Percentiles rank a stretch among this genome's conserved stretches.
phyloP scores from a whole-genome alignment of 441 rosid genomes.

The Francoa sonchifolia region DNA sequence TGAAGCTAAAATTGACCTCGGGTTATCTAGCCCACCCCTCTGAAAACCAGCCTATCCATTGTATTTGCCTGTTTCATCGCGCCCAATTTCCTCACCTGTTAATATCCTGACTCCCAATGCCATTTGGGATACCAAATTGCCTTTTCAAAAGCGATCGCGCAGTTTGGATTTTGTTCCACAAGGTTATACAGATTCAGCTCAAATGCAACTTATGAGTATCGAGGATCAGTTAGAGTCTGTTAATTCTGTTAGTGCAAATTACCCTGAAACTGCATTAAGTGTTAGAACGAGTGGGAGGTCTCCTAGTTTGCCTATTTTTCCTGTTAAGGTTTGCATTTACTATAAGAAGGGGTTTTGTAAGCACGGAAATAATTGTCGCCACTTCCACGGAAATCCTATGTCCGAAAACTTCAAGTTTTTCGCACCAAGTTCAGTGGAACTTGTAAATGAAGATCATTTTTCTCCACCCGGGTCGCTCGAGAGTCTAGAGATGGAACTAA shows the following conservation, averaged over 20 bases:
- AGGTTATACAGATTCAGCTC: slow-evolving; percentile 23
- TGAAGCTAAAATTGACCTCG: too few species aligned
- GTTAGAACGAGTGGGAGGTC: slow-evolving; percentile 49
- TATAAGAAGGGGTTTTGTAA: slow-evolving; percentile 71
- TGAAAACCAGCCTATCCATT: too few species aligned
- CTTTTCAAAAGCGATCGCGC: slow-evolving; percentile 14
- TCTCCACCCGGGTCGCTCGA: slow-evolving; percentile 56
- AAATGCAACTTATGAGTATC: slow-evolving; percentile 33
- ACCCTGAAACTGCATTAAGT: slow-evolving; percentile 29
- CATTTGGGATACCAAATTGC: slow-evolving; percentile 20
- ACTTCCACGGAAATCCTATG: slow-evolving; percentile 53
- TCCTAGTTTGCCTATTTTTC: slow-evolving; percentile 64
- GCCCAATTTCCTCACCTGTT: slow-evolving; percentile 15
- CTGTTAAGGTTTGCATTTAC: slow-evolving; percentile 71
- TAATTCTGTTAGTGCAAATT: slow-evolving; percentile 34
- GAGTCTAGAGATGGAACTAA: slow-evolving; percentile 65
- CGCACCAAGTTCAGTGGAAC: slow-evolving; percentile 19
- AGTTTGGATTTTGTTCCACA: slow-evolving; percentile 19
- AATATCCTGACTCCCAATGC: slow-evolving; percentile 16
- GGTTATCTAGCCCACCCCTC: too few species aligned
- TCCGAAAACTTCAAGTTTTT: slow-evolving; percentile 39
- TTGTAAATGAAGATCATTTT: slow-evolving; percentile 41
- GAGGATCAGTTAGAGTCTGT: slow-evolving; percentile 36
- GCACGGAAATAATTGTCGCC: slow-evolving; percentile 80
- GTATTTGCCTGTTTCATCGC: slow-evolving; percentile 15